phyloP scores from a whole-genome alignment of 2,329 filamentous ascomycete species.

The Colletotrichum musae region DNA sequence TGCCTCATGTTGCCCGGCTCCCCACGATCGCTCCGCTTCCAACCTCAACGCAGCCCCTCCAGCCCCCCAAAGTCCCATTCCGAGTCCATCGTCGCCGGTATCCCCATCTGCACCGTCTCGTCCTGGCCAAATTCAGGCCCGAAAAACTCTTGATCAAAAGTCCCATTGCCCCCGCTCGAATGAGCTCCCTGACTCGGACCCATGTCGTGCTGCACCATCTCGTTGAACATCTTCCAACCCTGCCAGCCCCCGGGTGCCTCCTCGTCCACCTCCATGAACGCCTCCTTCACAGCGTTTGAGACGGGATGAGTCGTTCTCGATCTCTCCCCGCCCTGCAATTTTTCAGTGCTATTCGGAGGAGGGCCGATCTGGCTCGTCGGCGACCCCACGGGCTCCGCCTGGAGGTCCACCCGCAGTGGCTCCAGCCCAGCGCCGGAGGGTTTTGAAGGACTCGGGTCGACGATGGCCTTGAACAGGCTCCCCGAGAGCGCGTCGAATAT shows the following conservation, averaged over 20 bases:
- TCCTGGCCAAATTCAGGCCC: not conserved
- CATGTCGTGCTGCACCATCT: slow-evolving; percentile 45
- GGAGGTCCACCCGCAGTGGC: slow-evolving; percentile 23
- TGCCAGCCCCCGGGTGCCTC: slow-evolving; percentile 47
- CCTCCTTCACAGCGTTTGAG: slow-evolving; percentile 46
- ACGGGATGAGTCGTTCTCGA: slow-evolving; percentile 32
- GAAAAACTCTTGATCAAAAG: not conserved
- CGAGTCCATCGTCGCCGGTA: slow-evolving; percentile 15
- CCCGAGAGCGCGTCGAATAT: slow-evolving; percentile 47
- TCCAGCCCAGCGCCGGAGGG: not conserved
- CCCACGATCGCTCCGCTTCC: not conserved
- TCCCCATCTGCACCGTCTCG: not conserved
- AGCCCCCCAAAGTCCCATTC: slow-evolving; percentile 35
- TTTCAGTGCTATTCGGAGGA: not conserved
- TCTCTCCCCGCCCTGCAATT: not conserved
- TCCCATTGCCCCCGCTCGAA: too few species aligned
- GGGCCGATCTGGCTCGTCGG: not conserved
- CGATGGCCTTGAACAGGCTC: slow-evolving; percentile 45
- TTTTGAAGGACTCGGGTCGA: slow-evolving; percentile 16
- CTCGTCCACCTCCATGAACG: slow-evolving; percentile 49
- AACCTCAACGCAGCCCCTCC: slow-evolving; percentile 9
- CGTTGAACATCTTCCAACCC: slow-evolving; percentile 49
- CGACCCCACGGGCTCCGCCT: slow-evolving; percentile 5
- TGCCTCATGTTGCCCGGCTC: not conserved
- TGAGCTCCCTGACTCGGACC: not conserved